Evolutionary conservation across 2,329 filamentous ascomycete genomes (phyloP), one percentile per base, ranked within the genome.

Genomic region (Diaporthe sp.): DNA sequence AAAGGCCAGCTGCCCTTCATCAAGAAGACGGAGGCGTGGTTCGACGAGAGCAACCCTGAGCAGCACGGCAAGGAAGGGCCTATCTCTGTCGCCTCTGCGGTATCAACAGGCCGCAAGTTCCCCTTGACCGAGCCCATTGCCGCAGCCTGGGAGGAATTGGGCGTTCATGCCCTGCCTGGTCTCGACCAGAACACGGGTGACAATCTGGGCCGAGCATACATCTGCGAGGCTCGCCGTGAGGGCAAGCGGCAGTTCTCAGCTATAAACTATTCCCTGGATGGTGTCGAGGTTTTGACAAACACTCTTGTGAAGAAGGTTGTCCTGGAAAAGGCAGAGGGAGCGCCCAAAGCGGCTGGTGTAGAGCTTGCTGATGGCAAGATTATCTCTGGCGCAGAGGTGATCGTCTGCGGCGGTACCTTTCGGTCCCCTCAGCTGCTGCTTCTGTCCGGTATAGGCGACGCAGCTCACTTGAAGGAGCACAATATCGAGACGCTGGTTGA

Each of bases 401-500:
- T 84, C 68, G 37, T 84, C 22, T 79, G 79, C 10, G 81, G 77
- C 2, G 82, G 83, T 4, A 58, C 79, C 13, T 78, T 82, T 70
- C 80, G 82, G 53, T 81, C 81, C 0, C 83, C 83, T 0, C 81
- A 83, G 42, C 75, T 85, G 10, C 79, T 85, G 10, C 80, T 83
- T 71, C 78, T 83, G 8, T 82, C 80, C 17, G 83, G 83, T 13
- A 79, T 85, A 51, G 83, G 83, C 44, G 79, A 80, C 0, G 62
- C 76, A 0, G 74, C 68, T 5, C 74, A 82, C n/a, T 79, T 84
- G 6, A 58, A 73, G 9, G 68, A 78, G 28, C 76, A 79, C 65
- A 75, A 76, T 37, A 82, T 84, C 59, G 75, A 79, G 8, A 76
- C 81, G 10, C 58, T 82, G 17, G 76, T 80, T 8, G 81, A 84